These are phyloP conservation scores for Heterobasidion parviporum DNA, from an alignment of 1,284 basidiomycete genomes.

Conservation along the genomic window DNA sequence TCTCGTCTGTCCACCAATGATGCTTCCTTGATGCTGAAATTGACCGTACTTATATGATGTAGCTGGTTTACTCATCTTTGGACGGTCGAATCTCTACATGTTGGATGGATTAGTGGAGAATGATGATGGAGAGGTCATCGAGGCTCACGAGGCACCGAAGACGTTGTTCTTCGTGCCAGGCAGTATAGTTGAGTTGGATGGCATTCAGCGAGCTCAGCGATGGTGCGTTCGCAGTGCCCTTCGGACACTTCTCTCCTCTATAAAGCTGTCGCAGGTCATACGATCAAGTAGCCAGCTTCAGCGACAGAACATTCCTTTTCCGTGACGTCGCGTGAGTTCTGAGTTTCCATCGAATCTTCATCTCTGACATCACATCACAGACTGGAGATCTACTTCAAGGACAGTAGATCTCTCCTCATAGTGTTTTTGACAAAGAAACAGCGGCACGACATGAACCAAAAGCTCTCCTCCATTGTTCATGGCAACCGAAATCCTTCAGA, in stretches of 20 bases:
- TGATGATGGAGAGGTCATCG: slow-evolving; percentile 82
- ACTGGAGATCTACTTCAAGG: slow-evolving; percentile 86
- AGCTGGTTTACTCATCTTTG: slow-evolving; percentile 86
- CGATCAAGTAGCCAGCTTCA: slow-evolving; percentile 69
- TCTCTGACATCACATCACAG: slow-evolving; percentile 26
- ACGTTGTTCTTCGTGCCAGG: slow-evolving; percentile 81
- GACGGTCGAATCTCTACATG: slow-evolving; percentile 81
- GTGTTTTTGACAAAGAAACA: slow-evolving; percentile 69
- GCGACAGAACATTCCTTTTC: slow-evolving; percentile 82
- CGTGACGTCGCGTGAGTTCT: slow-evolving; percentile 76
- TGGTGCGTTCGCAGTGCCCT: slow-evolving; percentile 49
- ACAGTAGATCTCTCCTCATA: slow-evolving; percentile 75
- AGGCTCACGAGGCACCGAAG: slow-evolving; percentile 80
- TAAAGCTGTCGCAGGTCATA: slow-evolving; percentile 53
- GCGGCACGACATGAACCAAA: slow-evolving; percentile 56
- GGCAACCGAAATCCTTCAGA: slow-evolving; percentile 28
- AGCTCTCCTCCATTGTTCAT: slow-evolving; percentile 41
- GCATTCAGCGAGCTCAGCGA: slow-evolving; percentile 67
- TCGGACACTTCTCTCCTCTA: slow-evolving; percentile 2
- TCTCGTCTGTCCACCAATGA: slow-evolving; percentile 54
- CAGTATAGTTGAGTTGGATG: slow-evolving; percentile 72
- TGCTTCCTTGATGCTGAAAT: neutral
- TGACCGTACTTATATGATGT: neutral
- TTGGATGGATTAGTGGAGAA: slow-evolving; percentile 90
- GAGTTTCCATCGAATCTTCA: neutral